A percentile compares a stretch with the other conserved stretches of the same genome.
Evolutionary conservation across 345 rosid species (phyloP).

Genomic region (Citropsis articulata): DNA sequence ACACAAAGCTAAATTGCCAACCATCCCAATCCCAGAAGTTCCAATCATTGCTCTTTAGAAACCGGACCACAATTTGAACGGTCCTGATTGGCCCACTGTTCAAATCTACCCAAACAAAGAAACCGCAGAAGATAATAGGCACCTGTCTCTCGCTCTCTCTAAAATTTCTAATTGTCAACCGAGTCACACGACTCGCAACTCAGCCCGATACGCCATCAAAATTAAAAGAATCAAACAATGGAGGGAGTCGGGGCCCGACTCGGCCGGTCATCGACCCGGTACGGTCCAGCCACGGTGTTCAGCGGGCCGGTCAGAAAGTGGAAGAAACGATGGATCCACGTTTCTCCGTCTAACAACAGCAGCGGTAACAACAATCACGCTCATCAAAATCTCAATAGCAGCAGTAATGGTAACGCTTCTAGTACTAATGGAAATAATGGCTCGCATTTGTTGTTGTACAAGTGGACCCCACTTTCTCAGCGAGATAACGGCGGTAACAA

Average conservation of each 20-base stretch:
- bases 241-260: slow-evolving; percentile 98
- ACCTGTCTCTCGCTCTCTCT: slow-evolving; percentile 10
- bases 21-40: background rate
- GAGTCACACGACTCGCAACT: background rate
- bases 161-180: background rate
- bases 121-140: background rate
- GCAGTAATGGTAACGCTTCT: slow-evolving; percentile 29
- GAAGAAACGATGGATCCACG: slow-evolving; percentile 97
- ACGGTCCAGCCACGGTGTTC: slow-evolving; percentile 95
- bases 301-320: slow-evolving; percentile 94
- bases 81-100: background rate
- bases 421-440: slow-evolving; percentile 49
- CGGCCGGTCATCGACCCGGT: slow-evolving; percentile 96
- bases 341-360: slow-evolving; percentile 44
- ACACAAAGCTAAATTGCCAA: background rate
- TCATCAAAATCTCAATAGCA: slow-evolving; percentile 17
- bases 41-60: background rate
- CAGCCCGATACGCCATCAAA: background rate
- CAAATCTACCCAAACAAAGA: background rate
- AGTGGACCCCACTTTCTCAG: slow-evolving; percentile 82
- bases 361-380: slow-evolving; percentile 28
- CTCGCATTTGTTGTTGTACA: slow-evolving; percentile 71
- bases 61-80: background rate
- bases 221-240: slow-evolving; percentile 37
- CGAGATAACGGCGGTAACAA: slow-evolving; percentile 24